Evolutionary conservation across 129 eudicot species (phyloP), one percentile per base, ranked within the genome.

Genomic region (Cynara cardunculus): DNA sequence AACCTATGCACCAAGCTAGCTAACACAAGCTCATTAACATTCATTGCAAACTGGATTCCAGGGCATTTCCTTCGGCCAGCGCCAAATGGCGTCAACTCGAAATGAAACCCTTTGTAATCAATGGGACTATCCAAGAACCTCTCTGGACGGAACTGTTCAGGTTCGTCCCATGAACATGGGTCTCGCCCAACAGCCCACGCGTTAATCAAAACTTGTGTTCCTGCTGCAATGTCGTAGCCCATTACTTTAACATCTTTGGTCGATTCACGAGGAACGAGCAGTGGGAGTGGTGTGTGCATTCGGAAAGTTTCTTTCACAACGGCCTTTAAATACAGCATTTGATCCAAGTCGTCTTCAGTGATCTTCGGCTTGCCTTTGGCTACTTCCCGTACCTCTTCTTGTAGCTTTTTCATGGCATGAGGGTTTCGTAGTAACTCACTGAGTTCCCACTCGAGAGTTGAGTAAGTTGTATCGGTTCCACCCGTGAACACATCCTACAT

Each of bases 301-400:
- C 97, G 75, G 5, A 89, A 64, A 19, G 83, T 83, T 71, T 92
- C 94, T 67, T 92, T 92, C 25, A 90, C 82, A 25, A 87, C 93
- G 2, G 93, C 92, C 72, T 87, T 90, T 28, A 92, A 30, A 41
- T 90, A 92, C 1, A 18, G 87, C 95, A 92, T 88, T 71, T 88
- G 73, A 59, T 81, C 89, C 22, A 90, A 24, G 78, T 92, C 91
- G 4, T 84, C 87, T 16, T 88, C 95, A 0, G 73, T 71, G 64
- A 90, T 83, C 25, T 68, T 77, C 5, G 72, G 13, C 41, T 85
- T 89, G 25, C 75, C 74, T 66, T 72, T 67, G 30, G 81, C 89
- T 21, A 81, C 64, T 85, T 91, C 37, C 77, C 71, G 64, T 64
- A 77, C 53, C 69, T 61, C 92, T 1, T 64, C 61, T 61, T 86